Conservation (phyloP, 805 yeast species). For the Clavispora asparagi region DNA sequence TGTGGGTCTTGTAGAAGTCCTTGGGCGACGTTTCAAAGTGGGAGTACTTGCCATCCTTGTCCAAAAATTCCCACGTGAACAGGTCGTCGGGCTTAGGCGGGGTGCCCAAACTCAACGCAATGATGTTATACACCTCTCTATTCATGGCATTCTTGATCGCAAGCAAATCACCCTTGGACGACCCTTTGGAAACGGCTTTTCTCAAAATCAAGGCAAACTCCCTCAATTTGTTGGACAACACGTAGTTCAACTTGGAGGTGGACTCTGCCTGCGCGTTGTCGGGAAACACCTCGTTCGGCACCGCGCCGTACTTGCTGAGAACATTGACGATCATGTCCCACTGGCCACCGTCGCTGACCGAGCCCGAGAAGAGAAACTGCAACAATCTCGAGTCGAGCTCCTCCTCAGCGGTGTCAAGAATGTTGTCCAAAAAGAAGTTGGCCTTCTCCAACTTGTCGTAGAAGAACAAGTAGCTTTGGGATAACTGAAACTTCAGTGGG, state of each 20-base stretch:
- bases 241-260: constrained; percentile 50
- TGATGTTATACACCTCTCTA: constrained; percentile 57
- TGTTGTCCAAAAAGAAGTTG: constrained; percentile 73
- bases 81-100: constrained; percentile 71
- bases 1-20: constrained; percentile 54
- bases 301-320: constrained; percentile 74
- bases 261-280: constrained; percentile 59
- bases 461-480: constrained; percentile 76
- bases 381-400: constrained; percentile 67
- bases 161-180: constrained; percentile 33
- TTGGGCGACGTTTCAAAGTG: constrained; percentile 57
- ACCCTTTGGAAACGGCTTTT: constrained; percentile 38
- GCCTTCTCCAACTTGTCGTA: constrained; percentile 85
- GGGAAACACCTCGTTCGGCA: constrained; percentile 70
- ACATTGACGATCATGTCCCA: constrained; percentile 78
- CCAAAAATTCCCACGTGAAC: constrained; percentile 70
- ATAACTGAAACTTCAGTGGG: constrained; percentile 55
- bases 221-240: constrained; percentile 65
- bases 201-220: constrained; percentile 74
- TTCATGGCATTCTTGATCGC: constrained; percentile 40
- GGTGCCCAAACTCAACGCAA: constrained; percentile 66
- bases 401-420: constrained; percentile 62
- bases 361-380: constrained; percentile 58
- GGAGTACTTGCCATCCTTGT: constrained; percentile 59
- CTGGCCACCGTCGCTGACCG: constrained; percentile 83